Evolutionary conservation across 1,284 basidiomycete species (phyloP), one percentile per base, ranked within the genome.

Genomic region (Ustilago bromivora): DNA sequence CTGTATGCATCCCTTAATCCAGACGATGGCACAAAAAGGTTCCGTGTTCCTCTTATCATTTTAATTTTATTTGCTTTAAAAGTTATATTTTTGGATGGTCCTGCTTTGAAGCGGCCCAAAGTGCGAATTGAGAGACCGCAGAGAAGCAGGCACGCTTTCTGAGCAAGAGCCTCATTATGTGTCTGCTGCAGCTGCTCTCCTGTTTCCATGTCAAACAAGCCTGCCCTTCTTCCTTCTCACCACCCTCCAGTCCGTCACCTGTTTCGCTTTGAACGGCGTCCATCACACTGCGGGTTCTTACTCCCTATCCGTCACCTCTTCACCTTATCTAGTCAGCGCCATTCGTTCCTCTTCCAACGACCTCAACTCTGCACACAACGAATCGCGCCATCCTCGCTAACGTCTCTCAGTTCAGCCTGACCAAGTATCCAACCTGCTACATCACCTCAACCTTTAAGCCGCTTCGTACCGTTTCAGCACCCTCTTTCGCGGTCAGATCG

Each of bases 21-120:
- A 51, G 49, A 51, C 13, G 49, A 34, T 51, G 49, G 49, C 49
- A 51, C 49, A 31, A 23, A 23, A 36, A 12, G 52, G 31, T 54
- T 52, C 49, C n/a, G n/a, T 19, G n/a, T 43, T 43, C 40, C 47
- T 51, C 11, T 51, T 51, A 28, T 51, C 1, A 28, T 51, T 15
- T 51, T 51, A 28, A 1, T 32, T 52, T 34, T 52, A 32, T 52
- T 52, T 12, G 4, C 19, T 52, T 52, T 32, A 19, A 19, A 46
- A 19, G n/a, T 46, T 46, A 49, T 60, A 23, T 2, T 58, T 49
- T 52, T 52, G 36, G 19, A 47, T 36, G 13, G 32, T 19, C 43
- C 40, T 15, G 40, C 40, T 17, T 41, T 11, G 40, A 41, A 41
- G 40, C 9, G 40, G 40, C 23, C 23, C 23, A 23, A 23, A 23